Percentiles rank a stretch among this genome's conserved stretches.
phyloP scores from a whole-genome alignment of 2,329 filamentous ascomycete species.

The Dendrostoma leiphaemia region DNA sequence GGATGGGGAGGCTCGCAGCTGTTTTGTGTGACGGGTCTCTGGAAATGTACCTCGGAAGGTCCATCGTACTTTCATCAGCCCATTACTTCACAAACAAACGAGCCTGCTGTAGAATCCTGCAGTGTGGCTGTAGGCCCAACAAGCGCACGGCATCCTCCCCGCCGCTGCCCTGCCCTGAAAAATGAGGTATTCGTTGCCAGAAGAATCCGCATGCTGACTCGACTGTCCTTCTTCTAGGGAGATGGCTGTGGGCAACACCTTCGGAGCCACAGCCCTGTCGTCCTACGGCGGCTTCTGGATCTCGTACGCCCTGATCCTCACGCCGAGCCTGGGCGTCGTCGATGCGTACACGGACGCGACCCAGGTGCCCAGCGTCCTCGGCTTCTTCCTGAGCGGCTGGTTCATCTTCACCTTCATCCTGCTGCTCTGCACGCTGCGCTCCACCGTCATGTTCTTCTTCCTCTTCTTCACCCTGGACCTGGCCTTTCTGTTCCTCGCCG shows the following conservation, averaged over 20 bases:
- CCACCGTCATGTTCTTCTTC: conserved; percentile 73
- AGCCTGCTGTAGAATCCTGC: too few species aligned
- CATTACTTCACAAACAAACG: too few species aligned
- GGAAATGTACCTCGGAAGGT: too few species aligned
- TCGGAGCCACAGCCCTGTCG: conserved; percentile 76
- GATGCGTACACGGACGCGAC: conserved; percentile 45
- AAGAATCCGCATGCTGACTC: not conserved
- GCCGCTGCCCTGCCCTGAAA: not conserved
- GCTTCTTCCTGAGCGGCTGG: conserved; percentile 76
- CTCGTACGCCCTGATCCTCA: conserved; percentile 68
- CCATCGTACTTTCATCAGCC: too few species aligned
- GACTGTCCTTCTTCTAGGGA: conserved; percentile 53
- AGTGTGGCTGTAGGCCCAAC: too few species aligned
- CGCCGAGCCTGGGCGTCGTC: conserved; percentile 47
- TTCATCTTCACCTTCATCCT: conserved; percentile 81
- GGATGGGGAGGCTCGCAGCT: too few species aligned
- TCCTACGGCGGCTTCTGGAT: conserved; percentile 88
- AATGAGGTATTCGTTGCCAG: too few species aligned
- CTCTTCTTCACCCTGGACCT: conserved; percentile 77
- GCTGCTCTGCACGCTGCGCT: conserved; percentile 71
- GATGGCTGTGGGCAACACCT: conserved; percentile 85
- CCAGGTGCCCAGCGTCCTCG: conserved; percentile 60
- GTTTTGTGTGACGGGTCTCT: too few species aligned
- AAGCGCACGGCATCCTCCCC: not conserved
- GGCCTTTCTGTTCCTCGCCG: conserved; percentile 70